Evolutionary conservation across 2,329 filamentous ascomycete genomes (phyloP).

Genomic region (Aspergillus luchuensis): DNA sequence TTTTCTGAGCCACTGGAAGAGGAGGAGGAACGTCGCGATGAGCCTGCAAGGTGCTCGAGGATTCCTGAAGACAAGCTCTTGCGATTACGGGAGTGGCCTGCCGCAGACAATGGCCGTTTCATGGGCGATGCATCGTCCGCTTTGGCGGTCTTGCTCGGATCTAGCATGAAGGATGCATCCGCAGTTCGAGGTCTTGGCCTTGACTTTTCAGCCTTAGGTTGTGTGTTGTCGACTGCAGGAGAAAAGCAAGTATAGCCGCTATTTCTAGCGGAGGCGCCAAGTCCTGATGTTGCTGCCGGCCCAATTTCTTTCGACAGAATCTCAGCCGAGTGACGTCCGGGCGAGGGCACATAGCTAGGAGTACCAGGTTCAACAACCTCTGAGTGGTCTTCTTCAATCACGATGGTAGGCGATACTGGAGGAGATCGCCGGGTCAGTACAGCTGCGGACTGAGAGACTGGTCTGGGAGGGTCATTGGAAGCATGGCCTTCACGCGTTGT

Average conservation of each 20-base stretch:
- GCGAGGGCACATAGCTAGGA: conserved; percentile 46
- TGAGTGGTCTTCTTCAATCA: conserved; percentile 16
- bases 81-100: conserved; percentile 35
- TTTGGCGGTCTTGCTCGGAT: conserved; percentile 23
- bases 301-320: conserved; percentile 83
- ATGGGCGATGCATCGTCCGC: conserved; percentile 23
- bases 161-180: conserved; percentile 41
- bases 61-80: conserved; percentile 35
- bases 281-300: conserved; percentile 67
- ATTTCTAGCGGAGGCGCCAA: conserved; percentile 72
- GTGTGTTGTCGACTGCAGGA: conserved; percentile 59
- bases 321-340: conserved; percentile 77
- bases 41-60: conserved; percentile 28
- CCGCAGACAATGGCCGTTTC: conserved; percentile 46
- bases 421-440: conserved; percentile 34
- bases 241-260: conserved; percentile 47
- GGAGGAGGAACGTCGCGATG: conserved; percentile 30
- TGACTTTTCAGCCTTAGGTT: conserved; percentile 31
- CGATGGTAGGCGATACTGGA: conserved; percentile 36
- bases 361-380: conserved; percentile 13
- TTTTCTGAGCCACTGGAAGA: conserved; percentile 35
- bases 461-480: conserved; percentile 33
- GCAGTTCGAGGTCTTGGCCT: conserved; percentile 48
- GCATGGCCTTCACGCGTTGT: conserved; percentile 27
- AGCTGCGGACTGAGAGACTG: conserved; percentile 38